Evolutionary conservation across 1,284 basidiomycete genomes (phyloP), one percentile per base, ranked within the genome.

Genomic region (Erythrobasidium hasegawianum): DNA sequence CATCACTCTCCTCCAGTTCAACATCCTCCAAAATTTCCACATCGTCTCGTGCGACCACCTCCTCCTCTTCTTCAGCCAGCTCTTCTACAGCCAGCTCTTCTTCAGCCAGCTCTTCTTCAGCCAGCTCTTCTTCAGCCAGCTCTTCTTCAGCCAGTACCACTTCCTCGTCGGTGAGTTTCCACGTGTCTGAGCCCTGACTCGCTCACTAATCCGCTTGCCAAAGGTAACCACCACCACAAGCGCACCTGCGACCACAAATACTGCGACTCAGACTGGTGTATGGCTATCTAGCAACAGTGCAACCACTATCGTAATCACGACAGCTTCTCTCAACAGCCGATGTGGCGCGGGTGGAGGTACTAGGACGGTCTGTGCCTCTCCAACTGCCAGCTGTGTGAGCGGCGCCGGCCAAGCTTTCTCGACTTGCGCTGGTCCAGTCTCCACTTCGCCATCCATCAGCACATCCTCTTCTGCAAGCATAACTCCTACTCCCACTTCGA

Each of bases 1-100:
- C 52, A 10, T 13, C 29, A 8, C 39, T 29, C 11, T 40, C 55
- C 20, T 22, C 33, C 14, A 47, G 5, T 1, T 29, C 59, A 22
- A 53, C 47, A 3, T 60, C 59, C 52, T 52, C 59, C 10, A 53
- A 8, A n/a, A 2, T 26, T 16, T 22, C 50, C n/a, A 53, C 50
- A 11, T 55, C 60, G 11, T 40, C 52, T 16, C 26, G 22, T 14
- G 20, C 26, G 39, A 53, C 45, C 16, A 20, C 55, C 2, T 16
- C 29, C 9, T 38, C 55, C 9, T 16, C 27, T 20, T 38, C 55
- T 16, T 38, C 27, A n/a, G 14, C n/a, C 18, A 57, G 9, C 4
- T 57, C 55, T 1, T 38, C 55, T 33, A 47, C 57, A 13, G 9
- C 57, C 39, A 41, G 14, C 16, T 33, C 11, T 13, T 41, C 39